These are phyloP conservation scores for Epichloe sp. DNA, from an alignment of 2,329 filamentous ascomycete species.

Conservation along the genomic window DNA sequence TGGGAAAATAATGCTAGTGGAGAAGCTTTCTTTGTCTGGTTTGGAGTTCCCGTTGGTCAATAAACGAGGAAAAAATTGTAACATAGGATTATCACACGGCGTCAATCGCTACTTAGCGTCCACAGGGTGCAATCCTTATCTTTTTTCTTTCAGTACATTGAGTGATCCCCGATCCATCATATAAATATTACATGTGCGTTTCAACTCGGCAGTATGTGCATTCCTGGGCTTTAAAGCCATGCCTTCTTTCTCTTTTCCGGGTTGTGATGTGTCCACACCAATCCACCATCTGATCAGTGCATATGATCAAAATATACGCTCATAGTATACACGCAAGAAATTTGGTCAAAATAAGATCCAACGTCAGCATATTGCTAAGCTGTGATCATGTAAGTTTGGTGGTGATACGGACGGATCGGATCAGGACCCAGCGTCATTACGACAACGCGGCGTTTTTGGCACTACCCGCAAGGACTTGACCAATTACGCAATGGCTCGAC, in stretches of 20 bases:
- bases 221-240: no score
- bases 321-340: no score
- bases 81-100: constrained; percentile 6
- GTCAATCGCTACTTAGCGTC: constrained; percentile 2
- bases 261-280: no score
- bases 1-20: not conserved
- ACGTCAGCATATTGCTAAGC: not conserved
- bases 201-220: no score
- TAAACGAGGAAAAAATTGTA: constrained; percentile 1
- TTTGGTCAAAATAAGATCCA: no score
- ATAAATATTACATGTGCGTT: no score
- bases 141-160: not conserved
- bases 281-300: no score
- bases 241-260: not conserved
- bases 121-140: not conserved
- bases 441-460: constrained; percentile 1
- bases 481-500: constrained; percentile 4
- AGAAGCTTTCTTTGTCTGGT: constrained; percentile 6
- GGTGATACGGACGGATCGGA: not conserved
- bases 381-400: not conserved
- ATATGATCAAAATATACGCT: no score
- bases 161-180: not conserved
- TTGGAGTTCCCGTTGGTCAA: constrained; percentile 3
- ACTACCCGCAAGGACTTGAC: constrained; percentile 4
- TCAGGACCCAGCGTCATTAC: no score